Base-by-base conservation (phyloP, 352 stramenopile species). In the Globisporangium heterothallicum region DNA sequence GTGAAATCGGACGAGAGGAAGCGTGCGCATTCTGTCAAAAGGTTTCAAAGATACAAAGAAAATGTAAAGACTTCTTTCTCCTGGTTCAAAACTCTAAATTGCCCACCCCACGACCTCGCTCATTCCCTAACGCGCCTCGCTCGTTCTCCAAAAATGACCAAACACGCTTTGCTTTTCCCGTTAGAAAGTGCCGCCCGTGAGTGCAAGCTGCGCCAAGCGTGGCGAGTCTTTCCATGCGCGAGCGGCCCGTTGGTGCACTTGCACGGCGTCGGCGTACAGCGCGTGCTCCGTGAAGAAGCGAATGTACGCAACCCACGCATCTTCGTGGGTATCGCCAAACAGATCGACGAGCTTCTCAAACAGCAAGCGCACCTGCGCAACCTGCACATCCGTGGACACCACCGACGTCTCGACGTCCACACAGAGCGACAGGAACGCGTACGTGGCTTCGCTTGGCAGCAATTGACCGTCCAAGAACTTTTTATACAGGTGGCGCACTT, bases 291-390 rank as follows among this genome's bases (percentile, higher is more conserved):
- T 58, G 53, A 74, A 82, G 34, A 91, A 89, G 49, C 58, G 65
- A 34, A 92, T 68, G 65, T 94, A 94, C 47, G 62, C 64, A 59
- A 88, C 51, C 78, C 79, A 94, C 4, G 84, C 71, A 30, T 85
- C 78, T 50, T 92, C 77, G 3, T 70, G 55, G 22, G 53, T 42
- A 34, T 49, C 49, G 40, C 84, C 78, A 30, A 87, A 94, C 3
- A 94, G 59, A 44, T 92, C 84, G 26, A 94, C 65, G 43, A 92
- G 55, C 66, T 89, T 89, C 61, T 94, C 84, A 54, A 89, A 92
- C 41, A 94, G 58, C 49, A 63, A 56, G 36, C 76, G 78, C 54
- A 90, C 74, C 14, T 72, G 66, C 12, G 64, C 35, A 12, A 78
- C 58, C 13, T 65, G 53, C 18, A 81, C 60, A 25, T 64, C 59